These are phyloP conservation scores for Sporothrix brasiliensis DNA, from an alignment of 2,329 filamentous ascomycete genomes.

Conservation along the genomic window DNA sequence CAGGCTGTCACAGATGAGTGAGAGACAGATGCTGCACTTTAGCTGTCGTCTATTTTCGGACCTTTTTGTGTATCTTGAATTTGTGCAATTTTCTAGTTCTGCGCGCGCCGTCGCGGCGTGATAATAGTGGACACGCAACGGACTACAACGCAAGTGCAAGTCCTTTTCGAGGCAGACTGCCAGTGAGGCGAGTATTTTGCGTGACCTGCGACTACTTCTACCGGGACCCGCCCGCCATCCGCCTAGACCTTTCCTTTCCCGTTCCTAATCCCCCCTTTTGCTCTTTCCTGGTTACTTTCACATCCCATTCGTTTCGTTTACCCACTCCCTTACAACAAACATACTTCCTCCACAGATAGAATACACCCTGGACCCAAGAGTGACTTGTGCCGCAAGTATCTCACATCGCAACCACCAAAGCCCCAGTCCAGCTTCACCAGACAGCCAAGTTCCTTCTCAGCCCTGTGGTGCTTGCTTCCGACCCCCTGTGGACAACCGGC, in stretches of 20 bases:
- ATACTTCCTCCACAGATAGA: background rate
- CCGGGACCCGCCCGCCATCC: slow-evolving; percentile 17
- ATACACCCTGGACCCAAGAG: slow-evolving; percentile 28
- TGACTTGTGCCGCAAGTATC: slow-evolving; percentile 35
- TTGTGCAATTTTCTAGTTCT: too few species aligned
- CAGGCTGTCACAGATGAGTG: slow-evolving; percentile 21
- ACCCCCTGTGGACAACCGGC: background rate
- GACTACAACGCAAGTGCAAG: background rate
- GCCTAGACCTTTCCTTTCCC: slow-evolving; percentile 1
- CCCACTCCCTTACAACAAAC: background rate
- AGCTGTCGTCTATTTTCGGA: background rate
- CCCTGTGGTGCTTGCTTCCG: slow-evolving; percentile 29
- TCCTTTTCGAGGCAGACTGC: background rate
- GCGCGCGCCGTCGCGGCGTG: background rate
- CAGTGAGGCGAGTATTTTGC: slow-evolving; percentile 4
- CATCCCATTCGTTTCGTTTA: background rate
- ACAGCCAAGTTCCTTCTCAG: slow-evolving; percentile 25
- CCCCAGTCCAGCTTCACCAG: slow-evolving; percentile 16
- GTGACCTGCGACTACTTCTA: slow-evolving; percentile 22
- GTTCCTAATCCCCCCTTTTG: slow-evolving; percentile 12
- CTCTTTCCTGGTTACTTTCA: slow-evolving; percentile 20
- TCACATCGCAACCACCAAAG: slow-evolving; percentile 23
- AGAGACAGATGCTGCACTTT: background rate
- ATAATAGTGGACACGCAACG: background rate
- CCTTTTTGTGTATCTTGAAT: background rate